Conservation (phyloP, 208 protist genomes). For the Trypanosoma theileri region DNA sequence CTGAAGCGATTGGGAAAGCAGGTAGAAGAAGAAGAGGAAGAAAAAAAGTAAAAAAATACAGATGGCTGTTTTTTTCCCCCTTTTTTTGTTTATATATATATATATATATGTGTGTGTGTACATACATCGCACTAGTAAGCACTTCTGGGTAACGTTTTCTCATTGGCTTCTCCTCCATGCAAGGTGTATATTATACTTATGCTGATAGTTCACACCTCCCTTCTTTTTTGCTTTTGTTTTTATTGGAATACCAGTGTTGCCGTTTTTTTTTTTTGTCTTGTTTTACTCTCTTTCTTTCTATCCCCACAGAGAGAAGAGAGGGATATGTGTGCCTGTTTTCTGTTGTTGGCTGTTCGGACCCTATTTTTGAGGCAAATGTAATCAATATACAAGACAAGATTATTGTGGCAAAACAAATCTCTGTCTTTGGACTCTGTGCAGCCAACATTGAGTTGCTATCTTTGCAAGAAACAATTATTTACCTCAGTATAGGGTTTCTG, state of each 20-base stretch:
- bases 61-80: not conserved
- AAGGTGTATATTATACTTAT: slow-evolving; percentile 1
- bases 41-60: not conserved
- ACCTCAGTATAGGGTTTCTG: not conserved
- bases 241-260: too few species aligned
- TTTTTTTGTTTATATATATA: not conserved
- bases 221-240: not conserved
- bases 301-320: not conserved
- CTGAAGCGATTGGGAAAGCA: slow-evolving; percentile 23
- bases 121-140: too few species aligned
- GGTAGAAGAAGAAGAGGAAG: slow-evolving; percentile 20
- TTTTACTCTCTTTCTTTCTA: not conserved
- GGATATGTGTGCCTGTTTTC: not conserved
- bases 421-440: too few species aligned
- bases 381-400: too few species aligned
- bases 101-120: too few species aligned
- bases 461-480: too few species aligned
- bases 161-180: slow-evolving; percentile 4
- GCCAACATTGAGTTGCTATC: too few species aligned
- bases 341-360: too few species aligned
- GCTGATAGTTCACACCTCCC: slow-evolving; percentile 1
- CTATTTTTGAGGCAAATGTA: too few species aligned
- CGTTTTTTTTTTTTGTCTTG: too few species aligned
- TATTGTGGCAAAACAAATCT: too few species aligned
- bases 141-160: slow-evolving; percentile 6